A percentile compares a stretch with the other conserved stretches of the same genome.
phyloP scores from a whole-genome alignment of 208 protist species.

The Trypanosoma mega region DNA sequence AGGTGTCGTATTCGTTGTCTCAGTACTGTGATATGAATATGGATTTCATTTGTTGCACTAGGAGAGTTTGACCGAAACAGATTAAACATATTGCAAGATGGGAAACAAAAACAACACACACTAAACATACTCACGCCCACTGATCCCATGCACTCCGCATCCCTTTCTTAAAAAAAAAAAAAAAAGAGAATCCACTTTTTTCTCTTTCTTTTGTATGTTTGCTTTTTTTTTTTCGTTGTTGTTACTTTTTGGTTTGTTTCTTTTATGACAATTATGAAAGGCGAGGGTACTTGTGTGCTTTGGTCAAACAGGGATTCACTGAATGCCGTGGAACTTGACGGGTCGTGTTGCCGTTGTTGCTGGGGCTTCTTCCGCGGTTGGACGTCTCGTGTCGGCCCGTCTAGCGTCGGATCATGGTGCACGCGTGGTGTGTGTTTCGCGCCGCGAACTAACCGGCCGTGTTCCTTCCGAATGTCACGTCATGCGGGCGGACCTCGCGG shows the following conservation, averaged over 20 bases:
- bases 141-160: no score
- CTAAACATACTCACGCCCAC: no score
- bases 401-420: constrained; percentile 50
- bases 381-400: constrained; percentile 40
- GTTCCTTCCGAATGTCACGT: constrained; percentile 41
- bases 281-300: no score
- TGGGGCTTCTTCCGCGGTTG: constrained; percentile 71
- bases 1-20: not conserved
- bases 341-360: constrained; percentile 70
- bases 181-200: no score
- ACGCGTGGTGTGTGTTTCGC: constrained; percentile 67
- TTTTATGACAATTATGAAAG: no score
- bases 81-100: constrained; percentile 1
- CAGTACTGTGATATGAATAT: not conserved
- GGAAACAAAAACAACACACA: no score
- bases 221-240: no score
- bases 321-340: constrained; percentile 57
- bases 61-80: constrained; percentile 1
- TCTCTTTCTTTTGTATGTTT: no score
- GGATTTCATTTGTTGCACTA: not conserved
- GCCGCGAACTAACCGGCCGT: constrained; percentile 27
- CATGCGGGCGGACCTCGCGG: constrained; percentile 51
- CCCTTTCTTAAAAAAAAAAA: no score
- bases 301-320: constrained; percentile 3
- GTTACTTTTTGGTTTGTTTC: no score